These are phyloP conservation scores for Chaetomiaceae sp. DNA, from an alignment of 2,329 filamentous ascomycete species.

Conservation along the genomic window DNA sequence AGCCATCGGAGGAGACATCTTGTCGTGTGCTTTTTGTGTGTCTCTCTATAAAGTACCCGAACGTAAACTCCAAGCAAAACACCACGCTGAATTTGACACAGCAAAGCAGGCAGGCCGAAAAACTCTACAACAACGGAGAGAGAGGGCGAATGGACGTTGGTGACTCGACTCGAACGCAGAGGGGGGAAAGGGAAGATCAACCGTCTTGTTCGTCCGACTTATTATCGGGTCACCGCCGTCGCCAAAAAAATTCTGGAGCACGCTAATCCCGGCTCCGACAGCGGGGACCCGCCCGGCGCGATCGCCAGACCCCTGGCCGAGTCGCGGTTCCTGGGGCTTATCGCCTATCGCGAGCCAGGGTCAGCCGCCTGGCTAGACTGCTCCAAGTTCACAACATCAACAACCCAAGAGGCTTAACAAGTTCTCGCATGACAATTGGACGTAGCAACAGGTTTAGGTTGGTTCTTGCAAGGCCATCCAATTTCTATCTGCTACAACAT, in stretches of 20 bases:
- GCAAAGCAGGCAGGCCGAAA: background rate
- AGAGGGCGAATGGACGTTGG: background rate
- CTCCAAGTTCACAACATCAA: too few species aligned
- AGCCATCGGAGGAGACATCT: conserved; percentile 57
- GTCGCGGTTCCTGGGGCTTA: background rate
- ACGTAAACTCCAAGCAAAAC: background rate
- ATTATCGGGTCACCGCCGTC: conserved; percentile 13
- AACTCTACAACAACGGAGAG: too few species aligned
- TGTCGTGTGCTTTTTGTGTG: conserved; percentile 18
- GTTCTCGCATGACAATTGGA: too few species aligned
- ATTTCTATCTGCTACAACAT: conserved; percentile 1
- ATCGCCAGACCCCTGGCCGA: background rate
- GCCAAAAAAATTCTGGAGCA: conserved; percentile 15
- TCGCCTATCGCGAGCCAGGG: conserved; percentile 13
- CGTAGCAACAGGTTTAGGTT: background rate
- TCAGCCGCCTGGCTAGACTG: too few species aligned
- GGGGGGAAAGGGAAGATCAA: background rate
- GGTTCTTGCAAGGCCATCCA: background rate
- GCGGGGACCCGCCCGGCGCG: conserved; percentile 10
- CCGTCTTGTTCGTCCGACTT: conserved; percentile 10
- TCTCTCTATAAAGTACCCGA: background rate
- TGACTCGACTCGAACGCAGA: background rate
- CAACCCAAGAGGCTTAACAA: too few species aligned
- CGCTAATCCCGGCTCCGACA: conserved; percentile 17
- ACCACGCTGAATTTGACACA: background rate